A percentile compares a stretch with the other conserved stretches of the same genome.
Conservation (phyloP, 768 basidiomycete genomes). For the Neoboletus subvelutipes region DNA sequence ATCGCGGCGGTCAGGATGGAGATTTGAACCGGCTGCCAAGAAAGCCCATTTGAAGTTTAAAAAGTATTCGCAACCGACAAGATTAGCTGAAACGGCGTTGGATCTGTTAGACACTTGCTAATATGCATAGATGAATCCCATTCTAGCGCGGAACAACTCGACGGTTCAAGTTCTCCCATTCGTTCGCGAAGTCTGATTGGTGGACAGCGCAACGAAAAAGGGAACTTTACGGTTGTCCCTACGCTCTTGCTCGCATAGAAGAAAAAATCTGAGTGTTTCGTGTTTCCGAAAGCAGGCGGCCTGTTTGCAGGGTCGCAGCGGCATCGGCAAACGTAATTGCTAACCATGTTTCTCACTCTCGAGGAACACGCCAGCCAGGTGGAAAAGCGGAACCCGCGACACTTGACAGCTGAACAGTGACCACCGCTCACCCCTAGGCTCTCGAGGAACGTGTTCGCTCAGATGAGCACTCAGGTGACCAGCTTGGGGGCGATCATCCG, state of each 20-base stretch:
- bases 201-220: constrained; percentile 13
- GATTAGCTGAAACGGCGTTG: constrained; percentile 17
- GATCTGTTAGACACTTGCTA: constrained; percentile 10
- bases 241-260: background rate
- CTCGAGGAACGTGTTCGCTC: background rate
- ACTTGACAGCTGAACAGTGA: background rate
- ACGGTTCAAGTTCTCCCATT: background rate
- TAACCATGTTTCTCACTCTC: constrained; percentile 2
- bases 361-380: background rate
- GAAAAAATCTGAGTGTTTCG: background rate
- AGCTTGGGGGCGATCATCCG: constrained; percentile 2
- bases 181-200: constrained; percentile 1
- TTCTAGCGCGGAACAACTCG: background rate
- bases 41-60: constrained; percentile 6
- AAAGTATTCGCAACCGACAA: background rate
- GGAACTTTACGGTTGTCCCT: constrained; percentile 5
- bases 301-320: constrained; percentile 17
- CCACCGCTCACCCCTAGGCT: background rate
- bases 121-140: background rate
- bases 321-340: constrained; percentile 13
- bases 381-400: constrained; percentile 3
- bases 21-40: constrained; percentile 11
- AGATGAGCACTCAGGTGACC: constrained; percentile 6
- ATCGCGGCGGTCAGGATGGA: constrained; percentile 26
- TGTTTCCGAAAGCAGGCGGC: constrained; percentile 2